Percentiles rank a stretch among this genome's conserved stretches.
Conservation (phyloP, 495 filamentous ascomycete species). For the Podospora conica region DNA sequence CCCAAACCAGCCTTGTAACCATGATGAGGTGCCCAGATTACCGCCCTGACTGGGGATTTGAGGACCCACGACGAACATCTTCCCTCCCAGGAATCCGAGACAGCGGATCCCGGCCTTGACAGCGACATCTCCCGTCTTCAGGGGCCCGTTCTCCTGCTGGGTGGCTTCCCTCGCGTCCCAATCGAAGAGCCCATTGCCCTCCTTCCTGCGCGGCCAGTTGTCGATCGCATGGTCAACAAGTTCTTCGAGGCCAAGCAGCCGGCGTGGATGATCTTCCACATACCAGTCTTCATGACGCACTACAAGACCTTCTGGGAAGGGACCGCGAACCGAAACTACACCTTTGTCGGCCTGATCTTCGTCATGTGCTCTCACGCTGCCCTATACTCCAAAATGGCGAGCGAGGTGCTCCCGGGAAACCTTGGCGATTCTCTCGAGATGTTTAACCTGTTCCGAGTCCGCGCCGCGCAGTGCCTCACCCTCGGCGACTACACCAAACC, state of each 20-base stretch:
- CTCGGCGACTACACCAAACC: slow-evolving; percentile 39
- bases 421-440: slow-evolving; percentile 18
- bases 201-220: slow-evolving; percentile 36
- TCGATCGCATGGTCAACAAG: slow-evolving; percentile 41
- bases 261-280: slow-evolving; percentile 35
- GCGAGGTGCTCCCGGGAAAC: slow-evolving; percentile 21
- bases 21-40: slow-evolving; percentile 17
- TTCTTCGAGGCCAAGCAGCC: slow-evolving; percentile 44
- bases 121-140: slow-evolving; percentile 15
- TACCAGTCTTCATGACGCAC: slow-evolving; percentile 39
- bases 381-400: slow-evolving; percentile 17
- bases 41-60: slow-evolving; percentile 19
- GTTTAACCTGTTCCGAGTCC: slow-evolving; percentile 22
- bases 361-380: slow-evolving; percentile 24
- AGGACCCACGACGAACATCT: slow-evolving; percentile 12
- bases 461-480: slow-evolving; percentile 31
- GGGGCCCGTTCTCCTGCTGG: slow-evolving; percentile 39
- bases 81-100: slow-evolving; percentile 23
- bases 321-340: slow-evolving; percentile 14
- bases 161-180: slow-evolving; percentile 26
- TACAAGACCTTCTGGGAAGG: slow-evolving; percentile 30
- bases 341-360: slow-evolving; percentile 29
- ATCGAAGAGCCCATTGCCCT: slow-evolving; percentile 37
- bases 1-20: too few species aligned
- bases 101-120: slow-evolving; percentile 6